Evolutionary conservation across 148 eudicot genomes (phyloP), one percentile per base, ranked within the genome.

Genomic region (Diospyros lotus): DNA sequence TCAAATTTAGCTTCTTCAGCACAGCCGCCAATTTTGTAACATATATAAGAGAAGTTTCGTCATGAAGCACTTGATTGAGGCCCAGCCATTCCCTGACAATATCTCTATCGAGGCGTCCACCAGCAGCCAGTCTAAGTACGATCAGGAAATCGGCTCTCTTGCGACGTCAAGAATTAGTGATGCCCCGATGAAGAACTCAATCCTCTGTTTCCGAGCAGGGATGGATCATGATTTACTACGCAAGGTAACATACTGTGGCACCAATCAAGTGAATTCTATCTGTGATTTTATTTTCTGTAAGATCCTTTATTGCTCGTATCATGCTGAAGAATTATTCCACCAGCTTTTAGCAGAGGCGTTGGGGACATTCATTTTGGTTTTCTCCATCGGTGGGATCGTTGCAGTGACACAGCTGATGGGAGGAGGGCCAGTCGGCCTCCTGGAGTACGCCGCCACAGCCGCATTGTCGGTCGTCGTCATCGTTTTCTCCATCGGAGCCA

Each of bases 401-500:
- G 97, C 90, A 44, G 89, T 82, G 55, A 86, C 87, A 68, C 69
- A 84, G 41, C 55, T 85, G 12, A 66, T 84, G 84, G 82, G 84
- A 18, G 82, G 80, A 4, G 71, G 82, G 28, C 28, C 28, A 73
- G 84, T 83, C 2, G 95, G 92, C 13, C 84, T 94, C 14, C 54
- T 87, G 45, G 93, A 88, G 75, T 94, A 89, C 66, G 93, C 98
- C 1, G 67, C 78, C 41, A 86, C 97, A 9, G 97, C 97, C 9
- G 97, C 87, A 9, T 75, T 94, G 5, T 81, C 95, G 4, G 87
- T 90, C 2, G 77, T 82, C 3, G 87, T 91, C 38, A 72, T 91
- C 58, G 83, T 87, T 65, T 91, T 83, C 84, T 79, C 92, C 4
- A 71, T 90, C 0, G 96, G 91, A 2, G 17, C 78, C 62, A 85